These are phyloP conservation scores for Beauveria asiatica DNA, from an alignment of 2,329 filamentous ascomycete species.

Conservation along the genomic window DNA sequence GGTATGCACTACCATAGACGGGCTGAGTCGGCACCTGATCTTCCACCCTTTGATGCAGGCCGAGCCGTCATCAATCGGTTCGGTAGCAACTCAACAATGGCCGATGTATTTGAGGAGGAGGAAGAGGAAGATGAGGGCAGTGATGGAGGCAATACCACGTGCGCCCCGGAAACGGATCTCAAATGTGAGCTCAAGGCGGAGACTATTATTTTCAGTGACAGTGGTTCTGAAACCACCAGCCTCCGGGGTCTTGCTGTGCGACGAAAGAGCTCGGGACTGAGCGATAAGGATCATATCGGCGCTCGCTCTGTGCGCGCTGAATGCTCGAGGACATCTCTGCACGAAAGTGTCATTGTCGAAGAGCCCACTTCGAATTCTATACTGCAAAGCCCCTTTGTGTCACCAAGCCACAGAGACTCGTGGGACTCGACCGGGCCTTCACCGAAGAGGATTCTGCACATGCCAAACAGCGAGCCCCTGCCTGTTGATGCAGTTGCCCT, in stretches of 20 bases:
- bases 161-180: slow-evolving; percentile 36
- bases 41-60: slow-evolving; percentile 62
- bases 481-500: slow-evolving; percentile 4
- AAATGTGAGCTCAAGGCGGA: not conserved
- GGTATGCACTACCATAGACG: slow-evolving; percentile 70
- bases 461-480: not conserved
- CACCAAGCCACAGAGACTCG: slow-evolving; percentile 19
- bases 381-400: not conserved
- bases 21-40: slow-evolving; percentile 71
- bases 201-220: not conserved
- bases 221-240: slow-evolving; percentile 7
- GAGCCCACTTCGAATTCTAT: slow-evolving; percentile 29
- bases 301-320: slow-evolving; percentile 34
- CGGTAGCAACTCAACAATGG: slow-evolving; percentile 65
- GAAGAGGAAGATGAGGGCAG: slow-evolving; percentile 50
- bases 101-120: slow-evolving; percentile 79
- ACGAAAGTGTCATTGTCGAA: slow-evolving; percentile 43
- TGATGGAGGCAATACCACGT: slow-evolving; percentile 24
- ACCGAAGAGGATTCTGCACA: slow-evolving; percentile 31
- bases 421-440: slow-evolving; percentile 37
- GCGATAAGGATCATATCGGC: slow-evolving; percentile 25
- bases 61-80: slow-evolving; percentile 52
- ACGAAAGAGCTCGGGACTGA: slow-evolving; percentile 38
- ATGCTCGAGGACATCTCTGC: slow-evolving; percentile 40
- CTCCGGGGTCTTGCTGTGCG: slow-evolving; percentile 21